A percentile compares a stretch with the other conserved stretches of the same genome.
Conservation (phyloP, 495 filamentous ascomycete genomes). For the Aspergillus coremiiformis region DNA sequence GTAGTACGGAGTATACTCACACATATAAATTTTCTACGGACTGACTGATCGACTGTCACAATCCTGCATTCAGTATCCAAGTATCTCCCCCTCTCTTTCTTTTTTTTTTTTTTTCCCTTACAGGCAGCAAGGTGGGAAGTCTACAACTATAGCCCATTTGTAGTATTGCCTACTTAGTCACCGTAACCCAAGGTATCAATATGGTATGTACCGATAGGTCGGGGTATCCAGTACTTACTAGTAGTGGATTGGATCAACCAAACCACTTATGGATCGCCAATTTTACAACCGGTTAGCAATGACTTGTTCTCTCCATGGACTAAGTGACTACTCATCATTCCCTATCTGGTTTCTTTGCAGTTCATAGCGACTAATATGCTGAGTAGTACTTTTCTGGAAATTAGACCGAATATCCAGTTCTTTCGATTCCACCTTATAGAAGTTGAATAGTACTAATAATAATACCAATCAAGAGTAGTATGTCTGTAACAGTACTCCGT, state of each 20-base stretch:
- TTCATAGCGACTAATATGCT: conserved; percentile 1
- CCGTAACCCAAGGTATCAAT: not conserved
- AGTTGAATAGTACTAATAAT: not conserved
- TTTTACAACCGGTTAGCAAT: not conserved
- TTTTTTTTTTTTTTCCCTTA: not conserved
- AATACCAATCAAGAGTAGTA: not conserved
- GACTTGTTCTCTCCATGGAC: not conserved
- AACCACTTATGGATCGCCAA: conserved; percentile 16
- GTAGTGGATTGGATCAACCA: conserved; percentile 13
- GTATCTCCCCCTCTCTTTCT: not conserved
- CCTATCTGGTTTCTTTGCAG: not conserved
- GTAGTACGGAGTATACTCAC: too few species aligned
- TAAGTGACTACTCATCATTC: not conserved
- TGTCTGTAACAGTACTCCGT: not conserved
- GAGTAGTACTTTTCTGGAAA: conserved; percentile 4
- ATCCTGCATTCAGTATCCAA: too few species aligned
- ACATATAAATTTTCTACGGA: too few species aligned
- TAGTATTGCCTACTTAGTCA: not conserved
- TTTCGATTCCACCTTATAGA: not conserved
- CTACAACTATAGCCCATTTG: too few species aligned
- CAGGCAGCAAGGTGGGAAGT: not conserved
- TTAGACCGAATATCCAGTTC: not conserved
- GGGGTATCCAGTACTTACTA: not conserved
- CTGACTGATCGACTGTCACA: too few species aligned
- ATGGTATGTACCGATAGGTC: not conserved